Conservation (phyloP, 305 asterid genomes). For the Plantago coronopus region DNA sequence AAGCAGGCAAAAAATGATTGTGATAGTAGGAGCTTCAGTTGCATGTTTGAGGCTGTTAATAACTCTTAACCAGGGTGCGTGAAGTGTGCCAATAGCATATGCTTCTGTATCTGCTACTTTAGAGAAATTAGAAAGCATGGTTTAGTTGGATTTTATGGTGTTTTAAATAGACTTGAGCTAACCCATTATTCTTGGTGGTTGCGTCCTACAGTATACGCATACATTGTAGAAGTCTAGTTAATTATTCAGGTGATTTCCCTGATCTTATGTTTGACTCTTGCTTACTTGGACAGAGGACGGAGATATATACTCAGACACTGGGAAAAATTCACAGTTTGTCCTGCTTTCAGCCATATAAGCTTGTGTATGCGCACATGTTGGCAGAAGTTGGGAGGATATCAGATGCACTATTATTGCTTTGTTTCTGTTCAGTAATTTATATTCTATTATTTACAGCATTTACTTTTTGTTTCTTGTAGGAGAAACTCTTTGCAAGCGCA, state of each 20-base stretch:
- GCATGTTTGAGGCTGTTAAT: not conserved
- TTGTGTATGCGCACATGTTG: constrained; percentile 87
- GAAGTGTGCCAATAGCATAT: not conserved
- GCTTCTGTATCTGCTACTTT: not conserved
- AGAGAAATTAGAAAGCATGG: constrained; percentile 3
- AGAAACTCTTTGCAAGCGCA: no score
- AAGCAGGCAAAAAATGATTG: no score
- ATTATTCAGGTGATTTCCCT: no score
- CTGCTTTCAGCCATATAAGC: constrained; percentile 95
- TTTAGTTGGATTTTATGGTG: not conserved
- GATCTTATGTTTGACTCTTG: constrained; percentile 29
- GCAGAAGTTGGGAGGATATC: constrained; percentile 94
- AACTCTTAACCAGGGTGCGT: not conserved
- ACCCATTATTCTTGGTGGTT: no score
- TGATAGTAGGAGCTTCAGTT: not conserved
- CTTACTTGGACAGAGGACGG: constrained; percentile 68
- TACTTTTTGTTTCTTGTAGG: no score
- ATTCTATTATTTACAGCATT: no score
- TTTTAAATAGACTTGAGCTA: no score
- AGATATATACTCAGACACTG: constrained; percentile 73
- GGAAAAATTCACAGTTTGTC: constrained; percentile 91
- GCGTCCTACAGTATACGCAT: no score
- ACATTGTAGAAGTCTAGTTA: no score
- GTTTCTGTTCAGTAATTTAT: no score
- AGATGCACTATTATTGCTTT: constrained; percentile 77